Conservation (phyloP, 306 rosid genomes). For the Casuarina glauca region DNA sequence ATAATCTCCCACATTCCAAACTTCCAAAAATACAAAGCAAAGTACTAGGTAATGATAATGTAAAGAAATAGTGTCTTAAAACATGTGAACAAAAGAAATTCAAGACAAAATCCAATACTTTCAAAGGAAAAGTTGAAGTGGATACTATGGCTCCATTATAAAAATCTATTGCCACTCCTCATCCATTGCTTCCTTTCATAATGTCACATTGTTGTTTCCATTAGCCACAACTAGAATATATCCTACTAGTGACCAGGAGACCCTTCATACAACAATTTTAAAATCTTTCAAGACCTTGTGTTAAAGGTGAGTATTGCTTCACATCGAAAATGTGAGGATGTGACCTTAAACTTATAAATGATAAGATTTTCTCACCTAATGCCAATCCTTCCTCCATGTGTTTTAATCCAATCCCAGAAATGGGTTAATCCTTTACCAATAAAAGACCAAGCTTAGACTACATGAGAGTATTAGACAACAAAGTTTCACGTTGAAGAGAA, state of each 20-base stretch:
- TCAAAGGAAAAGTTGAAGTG: slow-evolving; percentile 19
- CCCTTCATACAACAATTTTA: slow-evolving; percentile 77
- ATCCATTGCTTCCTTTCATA: slow-evolving; percentile 84
- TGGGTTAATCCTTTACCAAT: no score
- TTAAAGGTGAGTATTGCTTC: no score
- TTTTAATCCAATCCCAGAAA: no score
- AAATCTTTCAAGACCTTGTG: slow-evolving; percentile 69
- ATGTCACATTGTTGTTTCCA: slow-evolving; percentile 73
- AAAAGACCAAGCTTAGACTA: no score
- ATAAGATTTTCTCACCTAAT: no score
- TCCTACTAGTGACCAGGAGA: slow-evolving; percentile 86
- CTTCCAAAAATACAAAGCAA: slow-evolving; percentile 1
- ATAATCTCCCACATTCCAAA: background rate
- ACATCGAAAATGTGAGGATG: no score
- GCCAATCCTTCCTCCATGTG: no score
- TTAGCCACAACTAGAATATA: slow-evolving; percentile 84
- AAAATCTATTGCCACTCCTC: slow-evolving; percentile 91
- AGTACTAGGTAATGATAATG: background rate
- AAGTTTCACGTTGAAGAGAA: no score
- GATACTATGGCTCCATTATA: slow-evolving; percentile 67
- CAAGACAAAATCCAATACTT: background rate
- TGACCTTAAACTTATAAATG: no score
- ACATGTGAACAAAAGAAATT: slow-evolving; percentile 8
- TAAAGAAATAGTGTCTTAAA: background rate
- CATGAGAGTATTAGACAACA: no score